A percentile compares a stretch with the other conserved stretches of the same genome.
Evolutionary conservation across 2,329 filamentous ascomycete species (phyloP).

Genomic region (Aspergillus quadrilineatus): DNA sequence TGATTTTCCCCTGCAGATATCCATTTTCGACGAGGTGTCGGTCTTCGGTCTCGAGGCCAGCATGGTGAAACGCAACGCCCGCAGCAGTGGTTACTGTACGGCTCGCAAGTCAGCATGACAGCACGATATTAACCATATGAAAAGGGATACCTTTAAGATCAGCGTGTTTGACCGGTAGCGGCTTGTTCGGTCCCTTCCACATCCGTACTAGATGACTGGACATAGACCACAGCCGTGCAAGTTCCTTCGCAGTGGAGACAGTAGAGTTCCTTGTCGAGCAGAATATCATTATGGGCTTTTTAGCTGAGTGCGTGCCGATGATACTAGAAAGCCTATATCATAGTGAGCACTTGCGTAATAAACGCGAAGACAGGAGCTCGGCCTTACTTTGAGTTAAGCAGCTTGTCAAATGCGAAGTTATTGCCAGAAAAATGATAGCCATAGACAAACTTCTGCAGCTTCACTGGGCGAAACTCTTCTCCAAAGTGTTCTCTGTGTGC

Average conservation of each 20-base stretch:
- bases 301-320: conserved; percentile 64
- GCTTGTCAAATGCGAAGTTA: conserved; percentile 74
- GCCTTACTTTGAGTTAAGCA: conserved; percentile 60
- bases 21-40: conserved; percentile 64
- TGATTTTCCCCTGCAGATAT: conserved; percentile 70
- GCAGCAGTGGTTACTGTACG: conserved; percentile 45
- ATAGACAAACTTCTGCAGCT: conserved; percentile 72
- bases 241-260: conserved; percentile 63
- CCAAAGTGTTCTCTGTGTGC: conserved; percentile 70
- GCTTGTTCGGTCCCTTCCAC: conserved; percentile 61
- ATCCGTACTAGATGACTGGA: conserved; percentile 53
- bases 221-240: conserved; percentile 65
- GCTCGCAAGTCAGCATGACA: conserved; percentile 9
- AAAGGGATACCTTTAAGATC: conserved; percentile 56
- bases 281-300: conserved; percentile 80
- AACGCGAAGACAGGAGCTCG: not conserved
- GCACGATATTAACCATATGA: not conserved
- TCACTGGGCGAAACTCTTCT: conserved; percentile 77
- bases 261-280: conserved; percentile 75
- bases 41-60: conserved; percentile 66
- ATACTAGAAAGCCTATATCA: conserved; percentile 60
- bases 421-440: conserved; percentile 66
- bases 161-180: conserved; percentile 55
- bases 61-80: conserved; percentile 81
- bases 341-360: not conserved